These are phyloP conservation scores for Plasmopara halstedii DNA, from an alignment of 352 stramenopile genomes.

Conservation along the genomic window DNA sequence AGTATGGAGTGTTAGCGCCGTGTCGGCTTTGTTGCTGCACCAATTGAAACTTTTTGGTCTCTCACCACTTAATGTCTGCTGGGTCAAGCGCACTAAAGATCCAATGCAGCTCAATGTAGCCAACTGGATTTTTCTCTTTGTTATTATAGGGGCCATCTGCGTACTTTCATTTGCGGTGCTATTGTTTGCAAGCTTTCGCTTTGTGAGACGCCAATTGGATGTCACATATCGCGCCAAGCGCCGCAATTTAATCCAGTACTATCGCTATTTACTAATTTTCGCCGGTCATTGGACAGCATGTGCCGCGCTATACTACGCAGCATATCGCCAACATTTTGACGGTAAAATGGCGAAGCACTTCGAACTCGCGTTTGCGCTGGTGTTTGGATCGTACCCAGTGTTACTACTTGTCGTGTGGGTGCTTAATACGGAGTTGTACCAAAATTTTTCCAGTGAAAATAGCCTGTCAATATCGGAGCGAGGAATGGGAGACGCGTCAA, in stretches of 20 bases:
- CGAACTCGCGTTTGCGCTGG: slow-evolving; percentile 51
- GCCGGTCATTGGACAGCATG: slow-evolving; percentile 61
- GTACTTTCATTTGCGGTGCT: slow-evolving; percentile 59
- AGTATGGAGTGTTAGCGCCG: slow-evolving; percentile 63
- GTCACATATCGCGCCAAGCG: slow-evolving; percentile 81
- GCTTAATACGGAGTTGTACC: slow-evolving; percentile 77
- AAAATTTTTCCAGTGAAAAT: slow-evolving; percentile 70
- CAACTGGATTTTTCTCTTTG: slow-evolving; percentile 67
- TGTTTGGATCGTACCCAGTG: slow-evolving; percentile 69
- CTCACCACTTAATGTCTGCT: slow-evolving; percentile 71
- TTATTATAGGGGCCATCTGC: slow-evolving; percentile 39
- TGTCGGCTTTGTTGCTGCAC: slow-evolving; percentile 52
- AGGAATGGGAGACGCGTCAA: slow-evolving; percentile 24
- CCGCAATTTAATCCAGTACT: slow-evolving; percentile 79
- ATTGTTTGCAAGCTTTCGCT: slow-evolving; percentile 79
- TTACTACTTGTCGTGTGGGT: slow-evolving; percentile 70
- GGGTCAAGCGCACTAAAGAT: slow-evolving; percentile 45
- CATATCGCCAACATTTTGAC: slow-evolving; percentile 57
- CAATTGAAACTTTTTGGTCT: slow-evolving; percentile 54
- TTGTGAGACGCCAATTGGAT: slow-evolving; percentile 73
- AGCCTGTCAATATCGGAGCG: slow-evolving; percentile 47
- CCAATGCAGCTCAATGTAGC: slow-evolving; percentile 41
- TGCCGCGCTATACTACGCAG: slow-evolving; percentile 61
- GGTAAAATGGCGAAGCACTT: slow-evolving; percentile 47
- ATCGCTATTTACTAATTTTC: slow-evolving; percentile 76